phyloP scores from a whole-genome alignment of 805 yeast genomes.

The Starmerella stigmatis region DNA sequence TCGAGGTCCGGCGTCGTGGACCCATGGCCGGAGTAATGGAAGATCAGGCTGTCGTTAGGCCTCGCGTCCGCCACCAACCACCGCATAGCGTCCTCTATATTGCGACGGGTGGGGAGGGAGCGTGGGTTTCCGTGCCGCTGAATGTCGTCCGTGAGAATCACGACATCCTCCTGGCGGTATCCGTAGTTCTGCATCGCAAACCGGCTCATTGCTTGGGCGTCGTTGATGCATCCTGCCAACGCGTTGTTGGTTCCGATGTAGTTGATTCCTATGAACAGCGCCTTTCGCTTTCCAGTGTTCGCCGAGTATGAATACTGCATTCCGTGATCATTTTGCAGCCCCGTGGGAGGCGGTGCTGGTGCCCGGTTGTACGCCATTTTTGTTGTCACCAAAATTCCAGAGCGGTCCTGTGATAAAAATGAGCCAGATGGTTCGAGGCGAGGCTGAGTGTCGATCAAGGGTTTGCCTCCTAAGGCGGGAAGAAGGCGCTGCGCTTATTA shows the following conservation, averaged over 20 bases:
- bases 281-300: conserved; percentile 64
- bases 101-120: conserved; percentile 51
- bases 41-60: conserved; percentile 67
- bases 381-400: no score
- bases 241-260: conserved; percentile 54
- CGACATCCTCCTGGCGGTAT: conserved; percentile 32
- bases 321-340: conserved; percentile 29
- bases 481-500: no score
- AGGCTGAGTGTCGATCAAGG: no score
- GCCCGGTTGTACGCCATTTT: conserved; percentile 14
- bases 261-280: conserved; percentile 67
- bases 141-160: conserved; percentile 34
- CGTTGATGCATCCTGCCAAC: conserved; percentile 73
- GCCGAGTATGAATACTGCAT: conserved; percentile 50
- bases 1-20: conserved; percentile 58
- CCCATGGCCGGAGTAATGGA: conserved; percentile 85
- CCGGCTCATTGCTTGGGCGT: conserved; percentile 40
- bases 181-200: conserved; percentile 35
- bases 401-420: background rate
- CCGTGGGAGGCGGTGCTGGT: conserved; percentile 29
- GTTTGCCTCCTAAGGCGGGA: no score
- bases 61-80: conserved; percentile 68
- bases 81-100: conserved; percentile 66
- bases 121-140: conserved; percentile 30
- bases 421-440: background rate